Percentiles rank a stretch among this genome's conserved stretches.
Conservation (phyloP, 139 green algal genomes). For the Micromonas pusilla region DNA sequence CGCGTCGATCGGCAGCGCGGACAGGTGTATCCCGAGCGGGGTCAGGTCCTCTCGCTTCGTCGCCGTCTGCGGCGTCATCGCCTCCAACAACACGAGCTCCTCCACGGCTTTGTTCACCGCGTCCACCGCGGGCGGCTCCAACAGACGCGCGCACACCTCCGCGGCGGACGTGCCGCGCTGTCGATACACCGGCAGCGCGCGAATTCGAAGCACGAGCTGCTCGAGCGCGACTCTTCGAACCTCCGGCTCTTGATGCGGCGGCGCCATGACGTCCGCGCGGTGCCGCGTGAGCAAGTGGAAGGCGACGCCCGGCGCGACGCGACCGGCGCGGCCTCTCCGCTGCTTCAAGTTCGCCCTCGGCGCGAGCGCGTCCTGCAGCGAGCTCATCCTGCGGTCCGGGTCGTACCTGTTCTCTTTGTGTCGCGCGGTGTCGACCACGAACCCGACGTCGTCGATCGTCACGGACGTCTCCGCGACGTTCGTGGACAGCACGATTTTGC, state of each 20-base stretch:
- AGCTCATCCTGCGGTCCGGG: conserved; percentile 61
- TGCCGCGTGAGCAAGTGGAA: conserved; percentile 28
- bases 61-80: conserved; percentile 31
- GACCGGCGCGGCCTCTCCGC: conserved; percentile 60
- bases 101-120: conserved; percentile 26
- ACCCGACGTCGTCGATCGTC: conserved; percentile 77
- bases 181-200: no score
- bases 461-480: conserved; percentile 78
- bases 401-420: conserved; percentile 78
- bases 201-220: conserved; percentile 47
- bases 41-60: conserved; percentile 56
- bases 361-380: conserved; percentile 47
- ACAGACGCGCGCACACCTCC: background rate
- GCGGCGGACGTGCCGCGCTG: conserved; percentile 9
- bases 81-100: conserved; percentile 26
- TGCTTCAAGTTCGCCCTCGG: conserved; percentile 57
- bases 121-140: background rate
- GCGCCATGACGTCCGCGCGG: background rate
- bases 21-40: conserved; percentile 71
- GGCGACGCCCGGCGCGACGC: conserved; percentile 51
- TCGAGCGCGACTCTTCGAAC: conserved; percentile 42
- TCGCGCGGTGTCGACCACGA: conserved; percentile 64
- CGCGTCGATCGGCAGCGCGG: conserved; percentile 58
- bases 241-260: conserved; percentile 18
- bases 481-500: conserved; percentile 60